phyloP scores from a whole-genome alignment of 2,329 filamentous ascomycete species.

The Macroventuria anomochaeta region DNA sequence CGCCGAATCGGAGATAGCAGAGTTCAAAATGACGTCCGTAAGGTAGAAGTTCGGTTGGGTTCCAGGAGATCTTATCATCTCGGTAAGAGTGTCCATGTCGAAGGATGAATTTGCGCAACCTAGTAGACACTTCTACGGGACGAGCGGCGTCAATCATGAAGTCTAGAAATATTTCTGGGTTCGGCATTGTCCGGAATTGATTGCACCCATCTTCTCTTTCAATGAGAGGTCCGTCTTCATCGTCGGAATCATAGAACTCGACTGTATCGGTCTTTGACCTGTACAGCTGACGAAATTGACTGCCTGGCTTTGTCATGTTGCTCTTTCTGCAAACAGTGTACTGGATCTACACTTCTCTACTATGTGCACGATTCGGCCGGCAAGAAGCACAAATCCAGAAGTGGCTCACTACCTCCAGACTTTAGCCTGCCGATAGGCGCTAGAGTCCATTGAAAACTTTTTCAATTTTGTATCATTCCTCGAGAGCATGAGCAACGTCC shows the following conservation, averaged over 20 bases:
- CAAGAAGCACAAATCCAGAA: no score
- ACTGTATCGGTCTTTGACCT: no score
- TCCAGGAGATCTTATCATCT: not conserved
- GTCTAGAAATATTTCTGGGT: not conserved
- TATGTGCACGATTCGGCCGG: no score
- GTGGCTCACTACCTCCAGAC: no score
- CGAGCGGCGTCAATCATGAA: not conserved
- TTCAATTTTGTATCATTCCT: no score
- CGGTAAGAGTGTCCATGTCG: not conserved
- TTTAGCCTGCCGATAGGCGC: no score
- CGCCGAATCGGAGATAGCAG: not conserved
- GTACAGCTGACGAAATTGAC: no score
- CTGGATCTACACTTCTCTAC: no score
- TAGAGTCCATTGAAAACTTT: no score
- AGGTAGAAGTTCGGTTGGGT: not conserved
- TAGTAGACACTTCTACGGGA: not conserved
- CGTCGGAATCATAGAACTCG: not conserved
- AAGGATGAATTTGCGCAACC: not conserved
- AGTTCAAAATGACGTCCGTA: not conserved
- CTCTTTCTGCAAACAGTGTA: no score
- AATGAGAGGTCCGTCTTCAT: not conserved
- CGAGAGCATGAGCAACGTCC: no score
- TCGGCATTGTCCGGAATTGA: not conserved
- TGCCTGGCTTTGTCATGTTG: no score
- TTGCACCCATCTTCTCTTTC: not conserved